Evolutionary conservation across 371 early-diverging fungal genomes (phyloP).

Genomic region (Nematocida sp.): DNA sequence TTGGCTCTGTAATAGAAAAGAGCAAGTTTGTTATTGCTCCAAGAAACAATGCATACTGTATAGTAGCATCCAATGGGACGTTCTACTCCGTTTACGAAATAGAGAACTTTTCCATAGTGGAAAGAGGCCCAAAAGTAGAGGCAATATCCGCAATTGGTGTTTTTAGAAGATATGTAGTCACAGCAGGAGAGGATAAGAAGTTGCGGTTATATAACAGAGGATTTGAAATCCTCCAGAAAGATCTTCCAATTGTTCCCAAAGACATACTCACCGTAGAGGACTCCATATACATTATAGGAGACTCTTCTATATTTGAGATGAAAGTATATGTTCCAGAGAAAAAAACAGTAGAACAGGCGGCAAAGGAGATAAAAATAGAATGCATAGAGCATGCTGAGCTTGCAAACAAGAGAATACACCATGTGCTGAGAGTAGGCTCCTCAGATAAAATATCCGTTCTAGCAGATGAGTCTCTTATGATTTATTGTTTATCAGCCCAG

Average conservation of each 20-base stretch:
- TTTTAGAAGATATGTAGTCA: constrained; percentile 25
- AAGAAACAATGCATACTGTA: constrained; percentile 37
- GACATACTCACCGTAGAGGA: not conserved
- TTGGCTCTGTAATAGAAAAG: constrained; percentile 24
- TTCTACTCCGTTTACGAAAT: constrained; percentile 31
- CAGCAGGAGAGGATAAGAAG: not conserved
- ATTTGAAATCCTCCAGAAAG: constrained; percentile 1
- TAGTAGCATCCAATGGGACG: constrained; percentile 20
- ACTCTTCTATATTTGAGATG: too few species aligned
- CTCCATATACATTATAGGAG: too few species aligned
- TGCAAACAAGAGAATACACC: not conserved
- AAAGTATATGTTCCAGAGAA: not conserved
- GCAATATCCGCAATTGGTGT: not conserved
- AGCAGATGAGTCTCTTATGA: not conserved
- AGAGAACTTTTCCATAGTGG: constrained; percentile 13
- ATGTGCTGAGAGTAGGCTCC: not conserved
- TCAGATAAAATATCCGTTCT: constrained; percentile 19
- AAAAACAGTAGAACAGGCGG: not conserved
- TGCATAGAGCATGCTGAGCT: too few species aligned
- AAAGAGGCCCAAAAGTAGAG: constrained; percentile 4
- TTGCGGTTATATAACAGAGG: constrained; percentile 35
- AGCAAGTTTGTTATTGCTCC: constrained; percentile 10
- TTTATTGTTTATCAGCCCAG: constrained; percentile 10
- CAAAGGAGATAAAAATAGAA: not conserved
- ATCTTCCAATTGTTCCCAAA: not conserved